Percentiles rank a stretch among this genome's conserved stretches.
Conservation (phyloP, 2,329 filamentous ascomycete species). For the Saccharata proteae region DNA sequence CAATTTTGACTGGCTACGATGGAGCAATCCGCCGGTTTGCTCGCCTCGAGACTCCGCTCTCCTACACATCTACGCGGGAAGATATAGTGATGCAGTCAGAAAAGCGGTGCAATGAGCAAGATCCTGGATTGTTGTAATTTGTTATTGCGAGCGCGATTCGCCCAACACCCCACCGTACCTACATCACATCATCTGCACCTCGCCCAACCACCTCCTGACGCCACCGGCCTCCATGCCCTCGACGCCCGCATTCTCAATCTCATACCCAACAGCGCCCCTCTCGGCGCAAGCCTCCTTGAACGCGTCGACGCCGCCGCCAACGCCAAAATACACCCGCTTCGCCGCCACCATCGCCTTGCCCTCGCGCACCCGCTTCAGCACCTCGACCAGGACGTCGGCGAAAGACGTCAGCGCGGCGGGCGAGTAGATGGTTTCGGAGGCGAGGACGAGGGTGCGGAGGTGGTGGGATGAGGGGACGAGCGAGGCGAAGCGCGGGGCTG, state of each 20-base stretch:
- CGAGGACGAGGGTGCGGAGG: constrained; percentile 41
- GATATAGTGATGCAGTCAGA: too few relatives aligned
- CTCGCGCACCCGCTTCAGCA: constrained; percentile 41
- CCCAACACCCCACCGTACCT: too few relatives aligned
- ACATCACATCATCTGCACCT: too few relatives aligned
- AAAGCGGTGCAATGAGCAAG: too few relatives aligned
- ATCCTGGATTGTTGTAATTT: too few relatives aligned
- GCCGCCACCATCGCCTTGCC: constrained; percentile 58
- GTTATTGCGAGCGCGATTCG: too few relatives aligned
- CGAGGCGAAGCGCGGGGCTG: constrained; percentile 41
- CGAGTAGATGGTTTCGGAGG: constrained; percentile 75
- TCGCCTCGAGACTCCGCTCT: too few relatives aligned
- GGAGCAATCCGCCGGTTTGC: too few relatives aligned
- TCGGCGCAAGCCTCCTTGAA: constrained; percentile 41
- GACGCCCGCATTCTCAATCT: constrained; percentile 36
- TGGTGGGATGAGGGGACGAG: constrained; percentile 36
- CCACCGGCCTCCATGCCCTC: constrained; percentile 23
- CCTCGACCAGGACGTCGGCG: constrained; percentile 49
- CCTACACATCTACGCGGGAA: too few relatives aligned
- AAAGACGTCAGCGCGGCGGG: constrained; percentile 59
- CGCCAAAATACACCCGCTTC: constrained; percentile 74
- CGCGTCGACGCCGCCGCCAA: constrained; percentile 69
- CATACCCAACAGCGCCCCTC: constrained; percentile 32
- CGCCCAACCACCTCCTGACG: constrained; percentile 34
- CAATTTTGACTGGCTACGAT: too few relatives aligned